phyloP scores from a whole-genome alignment of 2,329 filamentous ascomycete species.

The Trichophyton benhamiae region DNA sequence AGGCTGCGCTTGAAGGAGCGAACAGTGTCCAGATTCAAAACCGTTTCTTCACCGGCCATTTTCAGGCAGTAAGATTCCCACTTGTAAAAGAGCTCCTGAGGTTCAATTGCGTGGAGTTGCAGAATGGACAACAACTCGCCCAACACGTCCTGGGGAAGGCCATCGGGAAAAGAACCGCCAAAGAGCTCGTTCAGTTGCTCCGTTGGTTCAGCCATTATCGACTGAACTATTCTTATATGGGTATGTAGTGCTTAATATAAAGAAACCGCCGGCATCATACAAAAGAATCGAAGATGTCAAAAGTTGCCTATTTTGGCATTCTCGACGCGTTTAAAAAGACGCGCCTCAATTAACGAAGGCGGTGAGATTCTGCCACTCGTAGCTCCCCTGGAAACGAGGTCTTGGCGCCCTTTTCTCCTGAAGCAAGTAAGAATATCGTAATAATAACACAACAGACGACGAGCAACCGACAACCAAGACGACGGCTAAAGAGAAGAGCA shows the following conservation, averaged over 20 bases:
- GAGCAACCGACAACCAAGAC: background rate
- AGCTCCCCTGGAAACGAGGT: background rate
- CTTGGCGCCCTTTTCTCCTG: background rate
- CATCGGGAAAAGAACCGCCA: constrained; percentile 39
- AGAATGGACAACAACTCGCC: constrained; percentile 75
- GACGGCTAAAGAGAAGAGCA: background rate
- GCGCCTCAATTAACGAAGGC: background rate
- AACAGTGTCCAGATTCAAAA: constrained; percentile 56
- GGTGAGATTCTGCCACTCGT: constrained; percentile 1
- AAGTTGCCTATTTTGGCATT: background rate
- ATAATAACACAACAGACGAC: background rate
- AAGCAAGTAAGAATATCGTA: too few relatives aligned
- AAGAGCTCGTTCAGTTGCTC: constrained; percentile 49
- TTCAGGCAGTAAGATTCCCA: constrained; percentile 98
- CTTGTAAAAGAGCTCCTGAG: constrained; percentile 90
- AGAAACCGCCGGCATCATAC: background rate
- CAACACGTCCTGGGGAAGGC: constrained; percentile 64
- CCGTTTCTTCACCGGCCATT: constrained; percentile 71
- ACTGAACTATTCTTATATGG: background rate
- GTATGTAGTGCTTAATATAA: background rate
- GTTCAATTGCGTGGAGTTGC: constrained; percentile 64
- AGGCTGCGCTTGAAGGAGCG: constrained; percentile 75
- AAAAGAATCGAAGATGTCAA: background rate
- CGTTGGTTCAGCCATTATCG: constrained; percentile 8
- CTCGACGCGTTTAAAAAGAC: background rate